Percentiles rank a stretch among this genome's conserved stretches.
phyloP scores from a whole-genome alignment of 1,284 basidiomycete species.

The Sanghuangporus sanghuang region DNA sequence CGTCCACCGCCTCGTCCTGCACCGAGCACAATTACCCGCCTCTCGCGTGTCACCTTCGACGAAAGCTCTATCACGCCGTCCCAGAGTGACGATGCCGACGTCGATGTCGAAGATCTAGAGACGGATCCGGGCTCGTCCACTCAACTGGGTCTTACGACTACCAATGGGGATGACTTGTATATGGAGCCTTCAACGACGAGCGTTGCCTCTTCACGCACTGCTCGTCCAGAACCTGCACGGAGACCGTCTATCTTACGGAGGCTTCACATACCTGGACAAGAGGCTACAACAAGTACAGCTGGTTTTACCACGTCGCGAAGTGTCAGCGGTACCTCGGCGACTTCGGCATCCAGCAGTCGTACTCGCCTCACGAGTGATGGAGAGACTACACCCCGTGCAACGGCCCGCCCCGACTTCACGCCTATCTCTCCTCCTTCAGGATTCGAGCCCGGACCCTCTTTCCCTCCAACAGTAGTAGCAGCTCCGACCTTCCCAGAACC shows the following conservation, averaged over 20 bases:
- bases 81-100: conserved; percentile 5
- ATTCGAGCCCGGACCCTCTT: not conserved
- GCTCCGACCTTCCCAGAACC: conserved; percentile 10
- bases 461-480: not conserved
- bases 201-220: conserved; percentile 2
- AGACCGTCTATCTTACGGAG: conserved; percentile 11
- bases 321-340: not conserved
- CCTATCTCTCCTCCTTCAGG: not conserved
- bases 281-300: not conserved
- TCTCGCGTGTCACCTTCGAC: conserved; percentile 16
- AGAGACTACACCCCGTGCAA: conserved; percentile 7
- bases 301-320: not conserved
- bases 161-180: conserved; percentile 9
- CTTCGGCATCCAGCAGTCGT: not conserved
- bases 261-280: conserved; percentile 5
- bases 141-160: not conserved
- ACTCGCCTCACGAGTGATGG: conserved; percentile 1
- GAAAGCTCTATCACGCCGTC: conserved; percentile 16
- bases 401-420: not conserved
- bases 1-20: not conserved
- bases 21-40: conserved; percentile 10
- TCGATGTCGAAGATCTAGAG: not conserved
- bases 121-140: not conserved
- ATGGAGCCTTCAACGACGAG: conserved; percentile 17
- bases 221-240: not conserved